Conservation (phyloP, 441 rosid species). For the Cnidoscolus chayamansa region DNA sequence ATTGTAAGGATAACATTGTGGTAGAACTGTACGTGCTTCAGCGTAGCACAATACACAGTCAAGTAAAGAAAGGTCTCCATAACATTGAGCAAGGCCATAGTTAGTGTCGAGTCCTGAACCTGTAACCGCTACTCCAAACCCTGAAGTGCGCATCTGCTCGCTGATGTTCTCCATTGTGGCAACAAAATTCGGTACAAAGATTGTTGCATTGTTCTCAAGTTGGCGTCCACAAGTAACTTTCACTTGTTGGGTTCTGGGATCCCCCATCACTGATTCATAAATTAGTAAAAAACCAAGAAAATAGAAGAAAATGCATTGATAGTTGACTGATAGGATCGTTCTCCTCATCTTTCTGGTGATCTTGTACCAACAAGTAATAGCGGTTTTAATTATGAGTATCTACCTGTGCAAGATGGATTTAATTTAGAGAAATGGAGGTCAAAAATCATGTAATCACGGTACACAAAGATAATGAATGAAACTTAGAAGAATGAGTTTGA, state of each 20-base stretch:
- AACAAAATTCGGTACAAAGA: conserved; percentile 69
- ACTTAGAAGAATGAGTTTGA: not conserved
- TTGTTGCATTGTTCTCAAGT: conserved; percentile 55
- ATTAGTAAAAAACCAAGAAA: conserved; percentile 23
- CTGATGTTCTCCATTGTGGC: conserved; percentile 75
- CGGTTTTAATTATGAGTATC: conserved; percentile 20
- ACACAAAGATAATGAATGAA: not conserved
- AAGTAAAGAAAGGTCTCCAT: conserved; percentile 71
- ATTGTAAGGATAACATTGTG: conserved; percentile 77
- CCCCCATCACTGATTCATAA: conserved; percentile 35
- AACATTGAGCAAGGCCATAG: conserved; percentile 85
- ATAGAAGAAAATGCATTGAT: conserved; percentile 15
- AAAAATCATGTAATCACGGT: not conserved
- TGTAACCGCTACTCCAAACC: conserved; percentile 54
- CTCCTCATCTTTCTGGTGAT: conserved; percentile 28
- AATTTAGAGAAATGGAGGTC: conserved; percentile 2
- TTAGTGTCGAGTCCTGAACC: conserved; percentile 72
- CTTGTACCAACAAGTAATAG: conserved; percentile 3
- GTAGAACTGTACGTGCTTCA: conserved; percentile 78
- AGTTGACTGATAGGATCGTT: not conserved
- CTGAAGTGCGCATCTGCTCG: conserved; percentile 46
- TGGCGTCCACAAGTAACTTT: conserved; percentile 39
- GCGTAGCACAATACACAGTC: conserved; percentile 92
- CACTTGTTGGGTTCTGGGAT: conserved; percentile 55
- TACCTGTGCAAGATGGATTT: conserved; percentile 20